phyloP scores from a whole-genome alignment of 1,284 basidiomycete species.

The Cryptococcus sp. region DNA sequence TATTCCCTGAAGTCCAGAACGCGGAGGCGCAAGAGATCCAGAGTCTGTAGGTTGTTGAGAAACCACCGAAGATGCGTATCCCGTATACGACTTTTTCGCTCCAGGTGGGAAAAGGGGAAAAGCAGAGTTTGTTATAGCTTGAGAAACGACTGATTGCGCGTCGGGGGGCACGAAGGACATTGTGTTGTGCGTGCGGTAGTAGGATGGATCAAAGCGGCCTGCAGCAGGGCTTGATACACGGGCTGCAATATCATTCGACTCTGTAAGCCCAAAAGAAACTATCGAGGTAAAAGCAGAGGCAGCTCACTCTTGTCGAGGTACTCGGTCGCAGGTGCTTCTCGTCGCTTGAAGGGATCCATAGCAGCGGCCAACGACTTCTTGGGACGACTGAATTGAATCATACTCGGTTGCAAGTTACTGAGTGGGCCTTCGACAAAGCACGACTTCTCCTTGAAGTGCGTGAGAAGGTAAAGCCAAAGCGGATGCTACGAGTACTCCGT shows the following conservation, averaged over 20 bases:
- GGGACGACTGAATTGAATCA: conserved; percentile 99
- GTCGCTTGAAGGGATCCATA: conserved; percentile 85
- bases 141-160: conserved; percentile 87
- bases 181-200: conserved; percentile 93
- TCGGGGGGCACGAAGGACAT: conserved; percentile 93
- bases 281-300: not conserved
- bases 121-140: conserved; percentile 83
- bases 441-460: conserved; percentile 96
- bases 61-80: conserved; percentile 86
- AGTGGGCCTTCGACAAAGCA: conserved; percentile 95
- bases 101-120: conserved; percentile 78
- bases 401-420: conserved; percentile 92
- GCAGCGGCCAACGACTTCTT: conserved; percentile 79
- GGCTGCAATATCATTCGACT: conserved; percentile 47
- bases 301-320: conserved; percentile 52
- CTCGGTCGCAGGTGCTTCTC: conserved; percentile 72
- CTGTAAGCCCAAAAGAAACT: not conserved
- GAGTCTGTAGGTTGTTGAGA: conserved; percentile 78
- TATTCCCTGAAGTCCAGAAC: conserved; percentile 59
- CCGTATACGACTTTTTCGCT: conserved; percentile 63
- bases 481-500: conserved; percentile 68
- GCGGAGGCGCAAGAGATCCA: conserved; percentile 18
- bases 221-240: conserved; percentile 54
- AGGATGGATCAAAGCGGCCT: conserved; percentile 87
- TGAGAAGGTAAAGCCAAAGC: conserved; percentile 96